Base-by-base conservation (phyloP, 1,284 basidiomycete genomes). In the Ustilago hordei region DNA sequence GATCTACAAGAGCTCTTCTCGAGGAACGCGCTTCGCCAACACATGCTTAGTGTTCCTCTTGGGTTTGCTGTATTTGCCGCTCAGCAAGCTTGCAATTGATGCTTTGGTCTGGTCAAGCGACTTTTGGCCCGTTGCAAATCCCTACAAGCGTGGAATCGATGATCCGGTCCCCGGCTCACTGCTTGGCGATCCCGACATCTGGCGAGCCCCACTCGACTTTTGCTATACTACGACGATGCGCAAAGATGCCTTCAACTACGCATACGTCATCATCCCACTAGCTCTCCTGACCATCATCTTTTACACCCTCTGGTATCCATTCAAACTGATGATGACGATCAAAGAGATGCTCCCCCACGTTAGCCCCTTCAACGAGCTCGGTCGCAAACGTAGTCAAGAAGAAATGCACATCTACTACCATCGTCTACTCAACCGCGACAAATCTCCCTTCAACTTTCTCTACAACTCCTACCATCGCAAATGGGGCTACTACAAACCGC, bases 401-500 rank as follows among this genome's bases (percentile, higher is more conserved):
- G 91, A 93, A 68, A 88, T 91, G 87, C 90, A 93, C 81, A 88
- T 87, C n/a, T 91, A 92, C 87, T 94, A 94, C 75, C 90, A 91
- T 68, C 88, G 91, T 28, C 82, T 93, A 4, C 87, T 93, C 15
- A 87, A 88, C 55, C 88, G 90, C 11, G 93, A 93, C 85, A 87
- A 86, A 32, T 91, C 91, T 79, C 91, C 92, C 1, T 90, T 93
- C 75, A 88, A 89, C 6, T 93, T 93, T 82, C 86, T 93, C 3
- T 93, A 93, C 82, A 89, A 88, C 59, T 75, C 71, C 36, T 82
- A 82, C 56, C 66, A 71, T 19, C 64, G 90, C 91, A 91, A 78
- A 38, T 88, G 86, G 63, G 64, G 64, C 41, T 55, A 63, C 55
- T 81, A 86, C 78, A 86, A 87, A 59, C 75, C 84, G 5, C 70